Conservation (phyloP, 1,139 yeast species). For the Scheffersomyces titani region DNA sequence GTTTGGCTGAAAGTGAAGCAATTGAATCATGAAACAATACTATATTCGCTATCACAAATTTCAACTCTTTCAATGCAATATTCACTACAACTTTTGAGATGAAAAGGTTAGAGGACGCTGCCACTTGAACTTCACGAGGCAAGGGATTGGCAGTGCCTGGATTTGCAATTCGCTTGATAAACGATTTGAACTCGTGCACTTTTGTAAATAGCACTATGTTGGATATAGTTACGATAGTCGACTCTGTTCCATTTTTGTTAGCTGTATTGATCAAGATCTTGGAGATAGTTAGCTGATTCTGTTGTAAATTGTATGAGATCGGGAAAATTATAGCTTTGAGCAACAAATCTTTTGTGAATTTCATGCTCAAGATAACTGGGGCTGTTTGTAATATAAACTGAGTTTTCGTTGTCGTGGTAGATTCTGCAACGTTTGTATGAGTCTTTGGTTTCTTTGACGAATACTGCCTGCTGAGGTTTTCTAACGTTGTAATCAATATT, state of each 20-base stretch:
- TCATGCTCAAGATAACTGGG: slow-evolving; percentile 18
- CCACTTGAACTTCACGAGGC: slow-evolving; percentile 17
- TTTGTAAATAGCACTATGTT: slow-evolving; percentile 20
- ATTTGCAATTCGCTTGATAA: slow-evolving; percentile 15
- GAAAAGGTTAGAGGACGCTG: slow-evolving; percentile 17
- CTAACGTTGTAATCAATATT: slow-evolving; percentile 7
- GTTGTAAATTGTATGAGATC: slow-evolving; percentile 32
- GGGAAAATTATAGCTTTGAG: slow-evolving; percentile 35
- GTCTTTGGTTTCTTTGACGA: neutral
- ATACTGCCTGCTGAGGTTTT: neutral
- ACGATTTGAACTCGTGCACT: slow-evolving; percentile 26
- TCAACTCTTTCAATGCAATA: slow-evolving; percentile 13
- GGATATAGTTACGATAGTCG: slow-evolving; percentile 19
- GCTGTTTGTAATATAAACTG: slow-evolving; percentile 37
- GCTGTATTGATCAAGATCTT: slow-evolving; percentile 19
- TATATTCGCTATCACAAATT: slow-evolving; percentile 12
- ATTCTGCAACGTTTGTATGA: slow-evolving; percentile 1
- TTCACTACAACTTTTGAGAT: slow-evolving; percentile 19
- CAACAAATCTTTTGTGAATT: slow-evolving; percentile 8
- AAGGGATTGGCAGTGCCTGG: slow-evolving; percentile 4
- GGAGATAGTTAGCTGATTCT: slow-evolving; percentile 31
- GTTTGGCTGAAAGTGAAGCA: slow-evolving; percentile 5
- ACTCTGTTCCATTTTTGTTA: slow-evolving; percentile 9
- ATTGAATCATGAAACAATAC: slow-evolving; percentile 8
- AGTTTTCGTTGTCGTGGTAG: neutral